These are phyloP conservation scores for Tuber magnatum DNA, from an alignment of 495 filamentous ascomycete species.

Conservation along the genomic window DNA sequence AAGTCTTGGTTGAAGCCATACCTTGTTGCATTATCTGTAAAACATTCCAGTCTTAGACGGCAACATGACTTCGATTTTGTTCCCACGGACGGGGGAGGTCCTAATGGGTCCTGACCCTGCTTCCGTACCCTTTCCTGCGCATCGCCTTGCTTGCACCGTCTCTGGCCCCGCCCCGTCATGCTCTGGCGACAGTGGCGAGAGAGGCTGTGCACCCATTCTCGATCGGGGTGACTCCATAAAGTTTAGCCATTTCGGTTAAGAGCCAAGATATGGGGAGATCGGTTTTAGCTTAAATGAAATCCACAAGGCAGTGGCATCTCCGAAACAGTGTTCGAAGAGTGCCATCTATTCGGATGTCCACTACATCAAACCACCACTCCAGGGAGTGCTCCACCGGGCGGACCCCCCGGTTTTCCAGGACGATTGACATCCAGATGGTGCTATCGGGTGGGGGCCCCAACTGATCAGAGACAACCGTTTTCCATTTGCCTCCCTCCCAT, in stretches of 20 bases:
- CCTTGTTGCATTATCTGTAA: no score
- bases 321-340: constrained; percentile 71
- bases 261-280: constrained; percentile 17
- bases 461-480: constrained; percentile 65
- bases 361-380: constrained; percentile 72
- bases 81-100: no score
- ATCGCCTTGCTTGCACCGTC: no score
- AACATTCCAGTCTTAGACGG: no score
- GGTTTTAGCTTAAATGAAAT: constrained; percentile 44
- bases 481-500: constrained; percentile 67
- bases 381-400: constrained; percentile 71
- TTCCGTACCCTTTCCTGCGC: no score
- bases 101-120: background rate
- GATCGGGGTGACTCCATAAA: no score
- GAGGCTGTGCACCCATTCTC: no score
- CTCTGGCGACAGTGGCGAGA: no score
- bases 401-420: constrained; percentile 72
- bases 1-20: no score
- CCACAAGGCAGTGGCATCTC: constrained; percentile 72
- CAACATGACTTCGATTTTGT: no score
- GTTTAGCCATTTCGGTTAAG: background rate
- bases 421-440: constrained; percentile 24
- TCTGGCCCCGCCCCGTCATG: constrained; percentile 6
- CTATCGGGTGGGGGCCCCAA: constrained; percentile 22
- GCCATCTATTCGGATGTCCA: constrained; percentile 86